Evolutionary conservation across 2,329 filamentous ascomycete species (phyloP), one percentile per base, ranked within the genome.

Genomic region (Aspergillus sp.): DNA sequence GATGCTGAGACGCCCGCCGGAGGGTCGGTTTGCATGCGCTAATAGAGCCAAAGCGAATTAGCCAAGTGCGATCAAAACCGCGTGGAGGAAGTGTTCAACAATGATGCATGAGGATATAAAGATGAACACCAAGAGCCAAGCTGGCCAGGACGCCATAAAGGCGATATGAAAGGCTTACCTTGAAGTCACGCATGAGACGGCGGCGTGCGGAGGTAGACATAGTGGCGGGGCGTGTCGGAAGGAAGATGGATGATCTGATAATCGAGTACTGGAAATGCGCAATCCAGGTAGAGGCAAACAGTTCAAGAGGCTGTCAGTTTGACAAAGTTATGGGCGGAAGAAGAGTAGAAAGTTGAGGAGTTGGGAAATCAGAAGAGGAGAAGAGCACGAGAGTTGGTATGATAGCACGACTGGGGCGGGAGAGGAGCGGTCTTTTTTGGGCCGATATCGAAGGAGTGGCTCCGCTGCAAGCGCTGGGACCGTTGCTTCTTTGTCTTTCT

Each of bases 21-120:
- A 77, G 95, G 95, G 75, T 99, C 95, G 50, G 94, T 98, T 82
- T 99, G 95, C 94, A 99, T 99, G 80, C 95, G 93, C 93, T 97
- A 75, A 58, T 59, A 47, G 19, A 38, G 45, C 13, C 28, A 43
- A 61, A 56, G 64, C 61, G 49, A 57, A 58, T 54, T 22, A 65
- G 64, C 41, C 41, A 47, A 58, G 41, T 64, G 62, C 69, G 59
- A 52, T 59, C 53, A 54, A 59, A 55, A 6, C 7, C 19, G 13
- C 25, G 45, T 23, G 23, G 17, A 41, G 31, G 30, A 19, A 51
- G 46, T 19, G 7, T 31, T 7, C 23, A 47, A 30, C 34, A n/a
- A 46, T 45, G 22, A 8, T 15, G 45, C 8, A 9, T 2, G 34
- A 41, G 11, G 15, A 41, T 41, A 41, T 41, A 28, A 41, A 15